These are phyloP conservation scores for Iberis pinnata DNA, from an alignment of 345 rosid species.

Conservation along the genomic window DNA sequence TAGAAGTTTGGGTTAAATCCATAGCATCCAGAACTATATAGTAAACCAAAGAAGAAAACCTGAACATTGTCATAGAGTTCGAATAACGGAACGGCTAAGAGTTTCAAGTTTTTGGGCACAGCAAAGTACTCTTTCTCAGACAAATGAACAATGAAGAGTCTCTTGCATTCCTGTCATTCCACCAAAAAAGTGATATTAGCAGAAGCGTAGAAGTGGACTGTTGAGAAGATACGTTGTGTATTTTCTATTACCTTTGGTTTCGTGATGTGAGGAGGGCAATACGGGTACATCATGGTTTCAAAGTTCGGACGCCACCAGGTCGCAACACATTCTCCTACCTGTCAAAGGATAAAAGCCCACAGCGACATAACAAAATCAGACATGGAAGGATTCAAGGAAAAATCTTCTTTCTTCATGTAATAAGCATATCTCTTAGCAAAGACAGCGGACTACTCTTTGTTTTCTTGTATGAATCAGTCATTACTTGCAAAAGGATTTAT, in stretches of 20 bases:
- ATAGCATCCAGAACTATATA: neutral
- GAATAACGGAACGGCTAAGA: conserved; percentile 91
- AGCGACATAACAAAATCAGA: neutral
- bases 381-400: conserved; percentile 14
- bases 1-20: neutral
- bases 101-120: conserved; percentile 92
- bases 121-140: conserved; percentile 97
- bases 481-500: neutral
- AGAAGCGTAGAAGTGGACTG: neutral
- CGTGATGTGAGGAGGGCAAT: conserved; percentile 94
- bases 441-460: neutral
- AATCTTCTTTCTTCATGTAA: neutral
- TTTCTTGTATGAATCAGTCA: neutral
- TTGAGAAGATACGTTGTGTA: neutral
- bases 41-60: conserved; percentile 28
- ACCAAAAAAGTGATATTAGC: conserved; percentile 16
- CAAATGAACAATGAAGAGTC: conserved; percentile 83
- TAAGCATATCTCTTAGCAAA: conserved; percentile 1
- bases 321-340: conserved; percentile 97
- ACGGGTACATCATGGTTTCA: conserved; percentile 93
- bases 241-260: conserved; percentile 67
- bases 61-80: conserved; percentile 96
- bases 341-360: conserved; percentile 10
- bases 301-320: conserved; percentile 99
- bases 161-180: conserved; percentile 85